Evolutionary conservation across 306 rosid genomes (phyloP).

Genomic region (Fagus crenata): DNA sequence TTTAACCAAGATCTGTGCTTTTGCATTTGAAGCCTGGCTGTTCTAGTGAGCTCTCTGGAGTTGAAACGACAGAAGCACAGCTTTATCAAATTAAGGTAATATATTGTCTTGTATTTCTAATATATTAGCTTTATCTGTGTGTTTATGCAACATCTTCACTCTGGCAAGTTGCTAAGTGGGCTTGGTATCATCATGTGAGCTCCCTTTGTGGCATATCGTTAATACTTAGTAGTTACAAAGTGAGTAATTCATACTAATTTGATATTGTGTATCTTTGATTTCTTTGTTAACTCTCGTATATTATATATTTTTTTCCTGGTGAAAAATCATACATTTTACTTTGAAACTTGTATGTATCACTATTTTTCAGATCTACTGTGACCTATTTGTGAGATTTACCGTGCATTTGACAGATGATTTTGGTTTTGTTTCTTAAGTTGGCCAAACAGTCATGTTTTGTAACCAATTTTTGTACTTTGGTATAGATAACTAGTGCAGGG

Average conservation of each 20-base stretch:
- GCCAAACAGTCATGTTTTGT: slow-evolving; percentile 18
- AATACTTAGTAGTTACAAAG: background rate
- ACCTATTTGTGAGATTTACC: slow-evolving; percentile 17
- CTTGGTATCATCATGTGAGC: background rate
- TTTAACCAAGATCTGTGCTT: slow-evolving; percentile 26
- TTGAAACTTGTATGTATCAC: background rate
- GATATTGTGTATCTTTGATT: background rate
- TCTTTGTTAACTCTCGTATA: background rate
- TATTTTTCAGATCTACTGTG: slow-evolving; percentile 2
- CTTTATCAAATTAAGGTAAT: slow-evolving; percentile 87
- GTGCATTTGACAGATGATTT: slow-evolving; percentile 14
- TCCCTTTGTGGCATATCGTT: background rate
- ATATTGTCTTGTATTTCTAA: slow-evolving; percentile 19
- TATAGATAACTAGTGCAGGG: slow-evolving; percentile 79
- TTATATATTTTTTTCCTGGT: background rate
- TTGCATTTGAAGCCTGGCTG: slow-evolving; percentile 80
- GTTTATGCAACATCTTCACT: background rate
- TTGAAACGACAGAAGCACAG: slow-evolving; percentile 67
- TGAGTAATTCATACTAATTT: background rate
- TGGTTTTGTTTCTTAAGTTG: slow-evolving; percentile 30
- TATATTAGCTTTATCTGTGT: slow-evolving; percentile 1
- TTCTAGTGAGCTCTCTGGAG: slow-evolving; percentile 85
- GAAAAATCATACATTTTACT: background rate
- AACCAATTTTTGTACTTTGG: slow-evolving; percentile 14
- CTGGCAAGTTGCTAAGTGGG: background rate